Base-by-base conservation (phyloP, 768 basidiomycete genomes). In the Mycena belliarum region DNA sequence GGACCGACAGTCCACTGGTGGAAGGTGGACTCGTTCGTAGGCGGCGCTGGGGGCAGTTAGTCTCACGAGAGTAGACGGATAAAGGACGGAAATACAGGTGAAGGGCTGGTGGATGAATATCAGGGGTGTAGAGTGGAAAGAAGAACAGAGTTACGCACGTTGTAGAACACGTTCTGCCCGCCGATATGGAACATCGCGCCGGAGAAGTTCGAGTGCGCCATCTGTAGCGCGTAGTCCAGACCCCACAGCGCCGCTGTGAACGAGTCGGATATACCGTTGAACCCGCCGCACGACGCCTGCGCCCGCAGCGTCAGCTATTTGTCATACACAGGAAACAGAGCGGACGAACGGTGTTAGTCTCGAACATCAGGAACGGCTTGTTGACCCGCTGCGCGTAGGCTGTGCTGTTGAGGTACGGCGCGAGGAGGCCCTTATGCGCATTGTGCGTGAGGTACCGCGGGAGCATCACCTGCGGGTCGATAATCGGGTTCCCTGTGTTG, bases 1-100 rank as follows among this genome's bases (percentile, higher is more conserved):
- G 83, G 77, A 3, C 81, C 82, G 32, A 83, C 74, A 3, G 81
- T 82, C 83, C 82, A 85, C 63, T 80, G 68, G 45, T 73, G 74
- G 64, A 71, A 73, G 4, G 67, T 52, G 6, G 78, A 73, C 46
- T 77, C 69, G 60, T 78, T 80, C n/a, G 70, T 75, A 6, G 79
- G 80, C 6, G 81, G 81, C 0, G 82, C 81, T 52, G 60, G 74
- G 72, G 61, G 72, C 73, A 32, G 28, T 52, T 11, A 51, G 40
- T 12, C 7, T 6, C 5, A 14, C 16, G 28, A 29, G 11, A 42
- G 26, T 6, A 51, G 2, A 41, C 50, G 25, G 25, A 26, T 37
- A 14, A 6, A 15, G 14, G 33, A 35, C 3, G 33, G 33, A 35
- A 8, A 15, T 7, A 35, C 33, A 52, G 7, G 51, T 44, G 51